Evolutionary conservation across 2,329 filamentous ascomycete genomes (phyloP).

Genomic region (Colletotrichum higginsianum): DNA sequence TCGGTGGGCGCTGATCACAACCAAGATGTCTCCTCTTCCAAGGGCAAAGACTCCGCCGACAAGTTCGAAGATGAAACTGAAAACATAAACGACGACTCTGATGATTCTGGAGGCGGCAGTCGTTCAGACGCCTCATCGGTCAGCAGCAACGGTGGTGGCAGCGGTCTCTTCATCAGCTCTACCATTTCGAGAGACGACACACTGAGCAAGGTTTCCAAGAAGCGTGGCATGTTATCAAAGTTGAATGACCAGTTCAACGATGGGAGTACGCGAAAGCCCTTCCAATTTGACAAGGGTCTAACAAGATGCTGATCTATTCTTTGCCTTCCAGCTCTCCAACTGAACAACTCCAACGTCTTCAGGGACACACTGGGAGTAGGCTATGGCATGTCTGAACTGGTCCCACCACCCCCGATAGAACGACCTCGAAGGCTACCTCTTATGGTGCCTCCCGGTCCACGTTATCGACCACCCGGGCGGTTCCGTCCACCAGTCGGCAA

Average conservation of each 20-base stretch:
- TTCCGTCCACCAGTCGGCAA: no score
- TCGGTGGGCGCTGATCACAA: no score
- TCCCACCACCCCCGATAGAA: neutral
- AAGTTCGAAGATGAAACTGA: no score
- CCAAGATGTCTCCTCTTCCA: no score
- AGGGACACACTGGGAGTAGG: neutral
- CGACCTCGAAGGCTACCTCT: neutral
- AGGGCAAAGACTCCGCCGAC: no score
- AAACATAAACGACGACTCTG: neutral
- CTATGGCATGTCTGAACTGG: neutral
- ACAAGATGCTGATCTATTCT: neutral
- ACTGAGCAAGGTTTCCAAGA: neutral
- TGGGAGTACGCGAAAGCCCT: neutral
- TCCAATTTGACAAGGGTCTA: neutral
- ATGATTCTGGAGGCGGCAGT: neutral
- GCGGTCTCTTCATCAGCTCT: slow-evolving; percentile 5
- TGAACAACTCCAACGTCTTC: slow-evolving; percentile 2
- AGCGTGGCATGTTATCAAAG: neutral
- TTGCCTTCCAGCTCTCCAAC: neutral
- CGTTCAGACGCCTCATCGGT: neutral
- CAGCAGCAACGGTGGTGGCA: neutral
- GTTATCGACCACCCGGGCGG: neutral
- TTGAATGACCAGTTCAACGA: neutral
- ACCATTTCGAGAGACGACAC: slow-evolving; percentile 9
- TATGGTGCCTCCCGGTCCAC: neutral